These are phyloP conservation scores for Puya raimondii DNA, from an alignment of 176 grass and related monocot genomes.

Conservation along the genomic window DNA sequence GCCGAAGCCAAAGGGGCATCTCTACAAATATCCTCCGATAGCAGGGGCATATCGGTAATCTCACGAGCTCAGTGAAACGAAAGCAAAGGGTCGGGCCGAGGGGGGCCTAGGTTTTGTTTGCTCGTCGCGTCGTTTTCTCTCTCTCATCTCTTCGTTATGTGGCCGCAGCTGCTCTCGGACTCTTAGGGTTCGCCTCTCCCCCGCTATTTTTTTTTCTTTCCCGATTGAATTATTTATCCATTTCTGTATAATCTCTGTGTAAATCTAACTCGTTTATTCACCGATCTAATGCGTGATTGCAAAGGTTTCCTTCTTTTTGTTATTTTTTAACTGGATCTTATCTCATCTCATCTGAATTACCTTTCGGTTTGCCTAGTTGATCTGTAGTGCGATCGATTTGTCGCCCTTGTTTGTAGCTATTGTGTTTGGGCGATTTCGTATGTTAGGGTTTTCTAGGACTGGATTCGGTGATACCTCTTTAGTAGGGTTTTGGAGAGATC, in stretches of 20 bases:
- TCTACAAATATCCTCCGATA: not conserved
- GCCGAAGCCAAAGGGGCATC: not conserved
- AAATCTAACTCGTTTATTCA: too few relatives aligned
- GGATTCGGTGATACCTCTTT: not conserved
- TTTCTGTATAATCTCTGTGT: too few relatives aligned
- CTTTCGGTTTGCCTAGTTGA: not conserved
- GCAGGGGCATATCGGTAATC: not conserved
- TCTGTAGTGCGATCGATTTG: not conserved
- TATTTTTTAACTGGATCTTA: too few relatives aligned
- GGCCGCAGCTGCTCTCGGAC: not conserved
- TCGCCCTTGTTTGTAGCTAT: not conserved
- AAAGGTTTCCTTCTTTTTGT: too few relatives aligned
- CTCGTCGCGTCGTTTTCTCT: not conserved
- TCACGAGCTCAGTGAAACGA: not conserved
- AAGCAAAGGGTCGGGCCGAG: not conserved
- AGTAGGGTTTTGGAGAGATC: not conserved
- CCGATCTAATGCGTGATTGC: too few relatives aligned
- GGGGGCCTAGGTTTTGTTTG: not conserved
- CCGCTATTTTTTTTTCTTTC: not conserved
- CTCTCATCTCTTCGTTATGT: not conserved
- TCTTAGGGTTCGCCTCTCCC: not conserved
- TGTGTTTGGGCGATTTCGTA: not conserved
- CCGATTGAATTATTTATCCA: not conserved
- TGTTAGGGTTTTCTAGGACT: not conserved
- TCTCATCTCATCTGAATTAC: too few relatives aligned